phyloP scores from a whole-genome alignment of 2,329 filamentous ascomycete genomes.

The Diaporthe caulivora region DNA sequence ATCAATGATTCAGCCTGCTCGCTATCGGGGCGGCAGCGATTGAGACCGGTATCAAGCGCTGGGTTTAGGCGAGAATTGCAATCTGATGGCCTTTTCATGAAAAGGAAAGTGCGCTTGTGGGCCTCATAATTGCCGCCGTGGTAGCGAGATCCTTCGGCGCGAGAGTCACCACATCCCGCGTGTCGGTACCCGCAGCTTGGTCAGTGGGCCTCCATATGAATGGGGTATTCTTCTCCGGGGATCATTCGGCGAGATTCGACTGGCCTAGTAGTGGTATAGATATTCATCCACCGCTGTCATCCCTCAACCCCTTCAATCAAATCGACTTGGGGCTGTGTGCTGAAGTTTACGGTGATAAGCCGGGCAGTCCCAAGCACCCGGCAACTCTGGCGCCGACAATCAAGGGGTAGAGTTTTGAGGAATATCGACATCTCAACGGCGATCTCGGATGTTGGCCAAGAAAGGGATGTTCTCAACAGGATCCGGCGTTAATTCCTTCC shows the following conservation, averaged over 20 bases:
- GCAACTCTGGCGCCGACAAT: not conserved
- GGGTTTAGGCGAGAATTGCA: not conserved
- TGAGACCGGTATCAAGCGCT: conserved; percentile 7
- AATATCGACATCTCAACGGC: not conserved
- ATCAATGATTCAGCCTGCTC: conserved; percentile 8
- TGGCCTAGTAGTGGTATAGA: not conserved
- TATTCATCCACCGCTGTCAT: not conserved
- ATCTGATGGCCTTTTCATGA: not conserved
- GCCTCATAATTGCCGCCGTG: not conserved
- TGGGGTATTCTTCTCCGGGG: conserved; percentile 17
- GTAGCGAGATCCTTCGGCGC: conserved; percentile 1
- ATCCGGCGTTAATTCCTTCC: too few species aligned
- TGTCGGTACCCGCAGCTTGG: not conserved
- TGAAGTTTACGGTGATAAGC: conserved; percentile 3
- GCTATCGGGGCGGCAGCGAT: not conserved
- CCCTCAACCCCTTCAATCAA: conserved; percentile 5
- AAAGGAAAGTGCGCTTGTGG: not conserved
- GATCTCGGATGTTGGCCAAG: too few species aligned
- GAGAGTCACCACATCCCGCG: conserved; percentile 1
- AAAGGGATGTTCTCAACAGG: not conserved
- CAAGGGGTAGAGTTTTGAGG: not conserved
- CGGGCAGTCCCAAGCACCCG: not conserved
- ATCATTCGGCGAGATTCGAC: conserved; percentile 14
- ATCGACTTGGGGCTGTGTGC: conserved; percentile 4
- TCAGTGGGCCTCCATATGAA: conserved; percentile 1